Conservation (phyloP, 2,329 filamentous ascomycete species). For the Allantophomopsis lycopodina region DNA sequence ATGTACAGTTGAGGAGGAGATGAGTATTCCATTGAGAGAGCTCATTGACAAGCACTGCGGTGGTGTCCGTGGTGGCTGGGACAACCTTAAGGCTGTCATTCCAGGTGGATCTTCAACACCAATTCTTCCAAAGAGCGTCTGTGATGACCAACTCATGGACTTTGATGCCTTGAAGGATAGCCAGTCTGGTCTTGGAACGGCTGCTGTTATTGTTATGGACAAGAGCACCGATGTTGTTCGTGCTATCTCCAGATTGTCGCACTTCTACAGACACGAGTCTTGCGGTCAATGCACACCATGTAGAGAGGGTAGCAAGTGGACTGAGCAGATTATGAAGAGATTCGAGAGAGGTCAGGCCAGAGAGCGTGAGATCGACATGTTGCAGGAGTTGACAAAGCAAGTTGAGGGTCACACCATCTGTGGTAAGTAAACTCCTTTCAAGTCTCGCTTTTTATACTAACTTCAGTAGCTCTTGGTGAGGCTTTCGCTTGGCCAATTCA, state of each 20-base stretch:
- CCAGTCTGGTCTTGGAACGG: constrained; percentile 92
- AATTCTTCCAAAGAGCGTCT: constrained; percentile 78
- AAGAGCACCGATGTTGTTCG: constrained; percentile 94
- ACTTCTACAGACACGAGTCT: constrained; percentile 97
- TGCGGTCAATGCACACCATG: constrained; percentile 99
- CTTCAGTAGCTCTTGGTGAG: constrained; percentile 63
- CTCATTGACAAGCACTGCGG: constrained; percentile 98
- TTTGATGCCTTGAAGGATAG: constrained; percentile 97
- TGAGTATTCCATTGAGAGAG: constrained; percentile 93
- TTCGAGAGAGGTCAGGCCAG: constrained; percentile 86
- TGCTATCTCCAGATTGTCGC: constrained; percentile 80
- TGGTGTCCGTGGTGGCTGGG: constrained; percentile 92
- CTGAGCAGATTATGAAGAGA: constrained; percentile 94
- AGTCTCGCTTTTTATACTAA: constrained; percentile 4
- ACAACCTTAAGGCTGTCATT: constrained; percentile 90
- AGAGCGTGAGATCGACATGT: constrained; percentile 94
- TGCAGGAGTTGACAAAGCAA: constrained; percentile 98
- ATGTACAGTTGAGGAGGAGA: constrained; percentile 95
- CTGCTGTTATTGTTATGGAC: constrained; percentile 98
- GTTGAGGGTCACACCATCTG: constrained; percentile 99
- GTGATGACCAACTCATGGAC: constrained; percentile 96
- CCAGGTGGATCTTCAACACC: constrained; percentile 95
- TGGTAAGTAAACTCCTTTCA: constrained; percentile 38
- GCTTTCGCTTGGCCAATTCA: constrained; percentile 98
- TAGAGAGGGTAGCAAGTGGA: constrained; percentile 98